Percentiles rank a stretch among this genome's conserved stretches.
These are phyloP conservation scores for Escallonia herrerae DNA, from an alignment of 129 eudicot genomes.

Conservation along the genomic window DNA sequence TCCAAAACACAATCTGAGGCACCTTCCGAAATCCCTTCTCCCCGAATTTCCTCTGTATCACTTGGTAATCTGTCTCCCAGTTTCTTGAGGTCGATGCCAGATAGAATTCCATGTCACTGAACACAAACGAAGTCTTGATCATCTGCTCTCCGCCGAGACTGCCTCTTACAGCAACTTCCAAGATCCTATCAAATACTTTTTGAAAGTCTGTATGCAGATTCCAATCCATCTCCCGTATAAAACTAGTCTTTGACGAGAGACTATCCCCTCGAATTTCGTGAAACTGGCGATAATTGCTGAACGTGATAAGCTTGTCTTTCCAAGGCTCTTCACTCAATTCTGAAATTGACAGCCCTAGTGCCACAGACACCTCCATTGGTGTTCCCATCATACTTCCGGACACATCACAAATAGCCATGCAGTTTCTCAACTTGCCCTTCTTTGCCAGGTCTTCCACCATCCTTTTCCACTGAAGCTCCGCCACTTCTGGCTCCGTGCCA, in stretches of 20 bases:
- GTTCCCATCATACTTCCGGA: conserved; percentile 45
- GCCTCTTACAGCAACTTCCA: conserved; percentile 8
- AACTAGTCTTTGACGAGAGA: conserved; percentile 28
- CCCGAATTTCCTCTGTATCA: conserved; percentile 5
- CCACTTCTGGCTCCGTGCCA: background rate
- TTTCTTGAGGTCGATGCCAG: background rate
- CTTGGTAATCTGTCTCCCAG: conserved; percentile 16
- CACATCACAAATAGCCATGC: conserved; percentile 58
- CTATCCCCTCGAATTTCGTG: conserved; percentile 24
- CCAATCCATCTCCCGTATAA: conserved; percentile 20
- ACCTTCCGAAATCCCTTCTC: background rate
- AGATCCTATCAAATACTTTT: conserved; percentile 8
- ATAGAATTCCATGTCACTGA: conserved; percentile 12
- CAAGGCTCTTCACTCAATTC: conserved; percentile 52
- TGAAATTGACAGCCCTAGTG: conserved; percentile 44
- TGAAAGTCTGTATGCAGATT: conserved; percentile 44
- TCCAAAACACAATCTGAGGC: conserved; percentile 22
- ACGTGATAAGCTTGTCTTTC: conserved; percentile 43
- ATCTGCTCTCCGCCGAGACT: background rate
- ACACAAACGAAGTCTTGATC: conserved; percentile 8
- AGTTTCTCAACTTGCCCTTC: conserved; percentile 39
- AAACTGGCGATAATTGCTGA: conserved; percentile 28
- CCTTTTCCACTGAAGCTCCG: conserved; percentile 40
- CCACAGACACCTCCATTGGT: conserved; percentile 49
- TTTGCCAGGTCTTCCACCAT: conserved; percentile 35